Conservation (phyloP, 78 protist genomes). For the Fonticula alba region DNA sequence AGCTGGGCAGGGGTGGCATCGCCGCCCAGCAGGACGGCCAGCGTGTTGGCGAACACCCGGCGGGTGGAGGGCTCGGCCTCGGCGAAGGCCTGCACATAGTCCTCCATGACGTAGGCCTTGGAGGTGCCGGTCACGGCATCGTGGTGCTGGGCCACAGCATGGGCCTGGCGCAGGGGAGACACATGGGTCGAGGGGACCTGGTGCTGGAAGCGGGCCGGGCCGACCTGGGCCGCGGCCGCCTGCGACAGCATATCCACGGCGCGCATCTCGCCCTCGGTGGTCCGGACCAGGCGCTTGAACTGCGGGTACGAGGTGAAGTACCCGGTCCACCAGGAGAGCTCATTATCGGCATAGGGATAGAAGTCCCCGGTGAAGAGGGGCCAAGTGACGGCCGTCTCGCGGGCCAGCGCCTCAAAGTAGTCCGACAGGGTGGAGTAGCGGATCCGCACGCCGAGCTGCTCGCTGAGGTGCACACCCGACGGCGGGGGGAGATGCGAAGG, state of each 20-base stretch:
- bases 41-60: too few species aligned
- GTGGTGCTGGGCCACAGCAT: background rate
- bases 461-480: too few species aligned
- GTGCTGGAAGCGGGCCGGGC: too few species aligned
- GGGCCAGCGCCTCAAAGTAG: slow-evolving; percentile 18
- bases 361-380: slow-evolving; percentile 29
- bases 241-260: too few species aligned
- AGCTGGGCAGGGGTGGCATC: too few species aligned
- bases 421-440: slow-evolving; percentile 18
- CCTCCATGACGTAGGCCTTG: background rate
- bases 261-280: too few species aligned
- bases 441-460: slow-evolving; percentile 2
- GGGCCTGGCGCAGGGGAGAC: background rate
- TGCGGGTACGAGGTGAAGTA: background rate
- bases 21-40: too few species aligned
- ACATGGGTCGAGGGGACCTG: background rate
- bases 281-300: too few species aligned
- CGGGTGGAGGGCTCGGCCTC: too few species aligned
- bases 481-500: too few species aligned
- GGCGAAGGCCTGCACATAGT: too few species aligned
- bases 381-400: background rate
- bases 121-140: slow-evolving; percentile 1
- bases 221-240: too few species aligned
- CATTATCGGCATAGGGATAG: slow-evolving; percentile 33
- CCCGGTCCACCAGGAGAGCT: slow-evolving; percentile 34